Conservation (phyloP, 495 filamentous ascomycete genomes). For the Rhypophila decipiens region DNA sequence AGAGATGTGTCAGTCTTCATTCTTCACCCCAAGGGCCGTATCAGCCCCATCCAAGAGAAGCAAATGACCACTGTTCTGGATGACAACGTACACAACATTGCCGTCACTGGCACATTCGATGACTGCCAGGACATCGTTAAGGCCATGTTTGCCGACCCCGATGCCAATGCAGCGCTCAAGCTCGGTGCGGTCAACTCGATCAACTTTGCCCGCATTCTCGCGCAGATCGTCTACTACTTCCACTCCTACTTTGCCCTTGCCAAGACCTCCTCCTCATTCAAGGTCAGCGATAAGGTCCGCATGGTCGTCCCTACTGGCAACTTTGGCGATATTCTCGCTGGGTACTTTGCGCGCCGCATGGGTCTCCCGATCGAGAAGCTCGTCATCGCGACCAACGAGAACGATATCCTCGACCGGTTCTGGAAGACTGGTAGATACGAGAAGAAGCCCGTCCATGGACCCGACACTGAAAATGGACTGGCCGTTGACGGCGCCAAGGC, state of each 20-base stretch:
- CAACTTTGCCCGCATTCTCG: conserved; percentile 85
- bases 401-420: conserved; percentile 83
- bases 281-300: conserved; percentile 55
- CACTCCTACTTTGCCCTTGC: conserved; percentile 77
- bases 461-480: conserved; percentile 50
- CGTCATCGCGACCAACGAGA: conserved; percentile 84
- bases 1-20: conserved; percentile 93
- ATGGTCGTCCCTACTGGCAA: conserved; percentile 89
- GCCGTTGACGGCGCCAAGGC: conserved; percentile 58
- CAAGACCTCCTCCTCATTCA: conserved; percentile 41
- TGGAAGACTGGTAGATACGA: conserved; percentile 77
- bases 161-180: conserved; percentile 64
- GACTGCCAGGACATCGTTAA: conserved; percentile 97
- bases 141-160: conserved; percentile 75
- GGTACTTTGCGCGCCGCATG: conserved; percentile 87
- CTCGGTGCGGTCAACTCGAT: conserved; percentile 87
- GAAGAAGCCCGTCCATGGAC: conserved; percentile 57
- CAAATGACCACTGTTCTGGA: conserved; percentile 94
- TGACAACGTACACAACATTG: conserved; percentile 81
- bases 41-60: conserved; percentile 81
- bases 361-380: conserved; percentile 80
- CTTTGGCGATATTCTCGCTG: conserved; percentile 93
- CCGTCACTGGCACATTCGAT: conserved; percentile 84
- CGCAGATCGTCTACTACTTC: conserved; percentile 93
- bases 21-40: conserved; percentile 73